Percentiles rank a stretch among this genome's conserved stretches.
Conservation (phyloP, 2,329 filamentous ascomycete species). For the Botrytis byssoidea region DNA sequence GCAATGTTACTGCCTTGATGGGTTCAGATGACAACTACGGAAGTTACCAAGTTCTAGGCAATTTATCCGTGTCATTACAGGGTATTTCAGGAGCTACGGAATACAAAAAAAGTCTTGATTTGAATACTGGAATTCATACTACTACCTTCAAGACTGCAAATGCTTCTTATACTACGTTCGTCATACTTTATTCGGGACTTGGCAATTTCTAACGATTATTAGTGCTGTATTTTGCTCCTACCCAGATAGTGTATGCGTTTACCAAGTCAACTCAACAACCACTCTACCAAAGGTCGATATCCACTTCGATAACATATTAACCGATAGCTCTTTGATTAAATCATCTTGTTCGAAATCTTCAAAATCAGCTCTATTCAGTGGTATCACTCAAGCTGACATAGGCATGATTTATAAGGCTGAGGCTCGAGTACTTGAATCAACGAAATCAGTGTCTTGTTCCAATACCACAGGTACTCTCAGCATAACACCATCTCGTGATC, state of each 20-base stretch:
- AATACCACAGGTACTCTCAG: slow-evolving; percentile 36
- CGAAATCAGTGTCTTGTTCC: slow-evolving; percentile 23
- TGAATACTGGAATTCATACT: slow-evolving; percentile 44
- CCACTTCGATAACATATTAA: slow-evolving; percentile 45
- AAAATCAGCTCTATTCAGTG: slow-evolving; percentile 37
- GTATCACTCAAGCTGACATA: slow-evolving; percentile 43
- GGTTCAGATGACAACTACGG: slow-evolving; percentile 46
- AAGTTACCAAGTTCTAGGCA: slow-evolving; percentile 48
- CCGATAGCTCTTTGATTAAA: slow-evolving; percentile 34
- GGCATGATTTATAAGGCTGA: slow-evolving; percentile 48
- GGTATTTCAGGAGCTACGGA: slow-evolving; percentile 35
- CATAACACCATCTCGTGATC: slow-evolving; percentile 32
- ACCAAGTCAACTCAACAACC: slow-evolving; percentile 30
- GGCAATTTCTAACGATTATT: slow-evolving; percentile 38
- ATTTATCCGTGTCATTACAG: slow-evolving; percentile 44
- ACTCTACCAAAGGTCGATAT: slow-evolving; percentile 45
- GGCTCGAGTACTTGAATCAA: slow-evolving; percentile 36
- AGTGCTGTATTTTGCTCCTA: slow-evolving; percentile 47
- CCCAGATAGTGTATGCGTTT: slow-evolving; percentile 42
- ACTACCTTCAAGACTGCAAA: slow-evolving; percentile 30
- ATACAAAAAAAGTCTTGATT: slow-evolving; percentile 47
- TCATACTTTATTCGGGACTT: not conserved
- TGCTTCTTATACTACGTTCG: slow-evolving; percentile 3
- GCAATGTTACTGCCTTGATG: slow-evolving; percentile 37
- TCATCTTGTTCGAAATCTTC: slow-evolving; percentile 38